These are phyloP conservation scores for Irpex sp. DNA, from an alignment of 1,284 basidiomycete species.

Conservation along the genomic window DNA sequence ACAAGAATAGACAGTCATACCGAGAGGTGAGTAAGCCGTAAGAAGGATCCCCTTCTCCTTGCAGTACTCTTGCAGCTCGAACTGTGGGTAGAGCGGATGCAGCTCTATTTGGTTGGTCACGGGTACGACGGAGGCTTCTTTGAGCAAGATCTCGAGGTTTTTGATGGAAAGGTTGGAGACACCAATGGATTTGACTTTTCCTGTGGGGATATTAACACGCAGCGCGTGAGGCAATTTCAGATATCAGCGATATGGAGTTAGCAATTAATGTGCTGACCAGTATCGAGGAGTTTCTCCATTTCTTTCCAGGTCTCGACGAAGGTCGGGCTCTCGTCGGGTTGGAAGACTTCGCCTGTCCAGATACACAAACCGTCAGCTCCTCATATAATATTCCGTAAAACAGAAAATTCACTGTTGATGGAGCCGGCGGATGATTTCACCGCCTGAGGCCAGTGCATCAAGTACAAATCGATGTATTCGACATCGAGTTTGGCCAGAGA, in stretches of 20 bases:
- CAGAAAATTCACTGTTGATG: slow-evolving; percentile 2
- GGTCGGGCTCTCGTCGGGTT: slow-evolving; percentile 44
- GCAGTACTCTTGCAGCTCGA: slow-evolving; percentile 55
- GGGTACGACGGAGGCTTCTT: slow-evolving; percentile 41
- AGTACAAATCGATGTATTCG: slow-evolving; percentile 69
- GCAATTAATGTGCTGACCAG: slow-evolving; percentile 25
- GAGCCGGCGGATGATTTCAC: slow-evolving; percentile 13
- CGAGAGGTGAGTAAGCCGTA: slow-evolving; percentile 68
- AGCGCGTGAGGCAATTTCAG: too few relatives aligned
- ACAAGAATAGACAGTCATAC: slow-evolving; percentile 21
- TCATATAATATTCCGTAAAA: neutral
- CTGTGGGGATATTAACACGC: slow-evolving; percentile 2
- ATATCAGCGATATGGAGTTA: neutral
- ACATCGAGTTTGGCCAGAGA: slow-evolving; percentile 54
- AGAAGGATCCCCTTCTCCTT: slow-evolving; percentile 55
- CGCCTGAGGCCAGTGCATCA: slow-evolving; percentile 57
- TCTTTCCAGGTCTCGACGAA: slow-evolving; percentile 52
- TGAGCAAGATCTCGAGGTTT: slow-evolving; percentile 39
- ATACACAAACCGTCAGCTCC: too few relatives aligned
- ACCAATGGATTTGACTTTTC: slow-evolving; percentile 56
- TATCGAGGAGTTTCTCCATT: slow-evolving; percentile 52
- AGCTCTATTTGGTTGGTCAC: slow-evolving; percentile 65
- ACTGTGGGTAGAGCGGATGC: slow-evolving; percentile 55
- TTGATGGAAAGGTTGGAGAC: slow-evolving; percentile 68
- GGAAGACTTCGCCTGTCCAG: slow-evolving; percentile 21